Evolutionary conservation across 1,284 basidiomycete species (phyloP).

Genomic region (Lentinula novae-zelandiae): DNA sequence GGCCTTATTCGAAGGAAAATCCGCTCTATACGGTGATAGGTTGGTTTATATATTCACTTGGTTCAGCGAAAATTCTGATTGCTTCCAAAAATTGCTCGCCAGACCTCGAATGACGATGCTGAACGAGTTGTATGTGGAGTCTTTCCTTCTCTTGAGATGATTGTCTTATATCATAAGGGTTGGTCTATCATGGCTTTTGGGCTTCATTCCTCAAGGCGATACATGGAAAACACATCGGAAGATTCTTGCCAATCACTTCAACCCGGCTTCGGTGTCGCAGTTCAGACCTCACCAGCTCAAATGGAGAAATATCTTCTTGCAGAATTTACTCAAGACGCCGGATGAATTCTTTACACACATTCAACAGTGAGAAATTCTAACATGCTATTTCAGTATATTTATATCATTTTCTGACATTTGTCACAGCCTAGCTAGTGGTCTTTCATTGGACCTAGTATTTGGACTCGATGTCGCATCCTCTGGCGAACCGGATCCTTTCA

Average conservation of each 20-base stretch:
- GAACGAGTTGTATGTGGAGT: conserved; percentile 19
- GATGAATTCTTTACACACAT: conserved; percentile 31
- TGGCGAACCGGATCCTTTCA: conserved; percentile 23
- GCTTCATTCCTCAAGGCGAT: conserved; percentile 35
- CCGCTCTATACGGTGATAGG: conserved; percentile 27
- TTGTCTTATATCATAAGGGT: conserved; percentile 23
- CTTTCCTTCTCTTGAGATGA: not conserved
- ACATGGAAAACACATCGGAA: conserved; percentile 35
- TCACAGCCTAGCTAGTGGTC: conserved; percentile 16
- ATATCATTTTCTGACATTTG: not conserved
- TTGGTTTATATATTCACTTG: not conserved
- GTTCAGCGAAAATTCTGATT: not conserved
- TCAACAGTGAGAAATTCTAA: conserved; percentile 25
- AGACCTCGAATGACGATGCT: conserved; percentile 24
- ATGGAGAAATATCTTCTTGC: conserved; percentile 29
- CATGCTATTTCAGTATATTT: not conserved
- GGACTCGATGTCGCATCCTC: conserved; percentile 22
- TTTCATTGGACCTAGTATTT: conserved; percentile 17
- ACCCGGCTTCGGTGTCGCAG: conserved; percentile 20
- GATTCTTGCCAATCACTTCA: conserved; percentile 31
- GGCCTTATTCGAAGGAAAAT: conserved; percentile 23
- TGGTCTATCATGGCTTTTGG: conserved; percentile 36
- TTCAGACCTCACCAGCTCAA: conserved; percentile 29
- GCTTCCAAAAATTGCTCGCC: not conserved
- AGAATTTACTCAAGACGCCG: conserved; percentile 27